phyloP scores from a whole-genome alignment of 257 asterid species.

The Rubia yunnanensis region DNA sequence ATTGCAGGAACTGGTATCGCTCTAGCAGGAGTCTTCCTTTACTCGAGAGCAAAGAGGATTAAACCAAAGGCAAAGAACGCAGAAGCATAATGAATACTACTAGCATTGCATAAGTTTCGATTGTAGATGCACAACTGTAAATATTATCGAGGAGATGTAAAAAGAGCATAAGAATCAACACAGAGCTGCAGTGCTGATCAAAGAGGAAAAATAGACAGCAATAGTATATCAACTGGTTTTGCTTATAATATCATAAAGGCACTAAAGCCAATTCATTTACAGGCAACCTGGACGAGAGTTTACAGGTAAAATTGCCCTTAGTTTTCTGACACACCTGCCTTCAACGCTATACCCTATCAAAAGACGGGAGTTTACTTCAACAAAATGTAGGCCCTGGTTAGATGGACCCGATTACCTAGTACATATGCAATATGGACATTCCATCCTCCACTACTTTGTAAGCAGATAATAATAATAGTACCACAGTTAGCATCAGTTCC shows the following conservation, averaged over 20 bases:
- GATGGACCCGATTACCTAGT: background rate
- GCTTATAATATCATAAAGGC: background rate
- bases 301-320: background rate
- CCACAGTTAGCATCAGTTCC: background rate
- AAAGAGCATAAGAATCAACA: too few species aligned
- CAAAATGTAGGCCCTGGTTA: background rate
- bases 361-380: background rate
- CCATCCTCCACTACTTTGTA: background rate
- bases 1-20: constrained; percentile 75
- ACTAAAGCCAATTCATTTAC: constrained; percentile 5
- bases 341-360: background rate
- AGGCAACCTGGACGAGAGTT: background rate
- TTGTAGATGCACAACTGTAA: background rate
- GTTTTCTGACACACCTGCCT: background rate
- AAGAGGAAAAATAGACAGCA: background rate
- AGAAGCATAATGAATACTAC: background rate
- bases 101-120: background rate
- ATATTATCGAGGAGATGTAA: background rate
- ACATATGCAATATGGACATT: constrained; percentile 2
- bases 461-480: background rate
- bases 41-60: constrained; percentile 66
- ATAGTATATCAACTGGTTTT: background rate
- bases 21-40: constrained; percentile 72
- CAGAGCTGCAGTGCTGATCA: too few species aligned
- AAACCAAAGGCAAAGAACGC: constrained; percentile 27